Base-by-base conservation (phyloP, 2,329 filamentous ascomycete genomes). In the Onygenales sp. region DNA sequence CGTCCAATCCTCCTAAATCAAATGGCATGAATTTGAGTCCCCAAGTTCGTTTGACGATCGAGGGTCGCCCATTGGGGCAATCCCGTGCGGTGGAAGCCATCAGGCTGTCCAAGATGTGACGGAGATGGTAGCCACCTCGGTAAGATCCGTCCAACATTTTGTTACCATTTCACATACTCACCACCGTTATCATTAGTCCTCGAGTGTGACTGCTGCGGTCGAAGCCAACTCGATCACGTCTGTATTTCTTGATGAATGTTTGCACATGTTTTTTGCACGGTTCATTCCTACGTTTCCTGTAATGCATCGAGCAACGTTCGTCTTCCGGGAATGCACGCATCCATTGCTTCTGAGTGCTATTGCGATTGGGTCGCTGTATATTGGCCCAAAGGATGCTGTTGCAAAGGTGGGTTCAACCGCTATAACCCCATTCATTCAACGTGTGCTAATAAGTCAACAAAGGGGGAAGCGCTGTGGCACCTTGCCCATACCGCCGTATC, bases 201-300 rank as follows among this genome's bases (percentile, higher is more conserved):
- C 69, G 1, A 72, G 67, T 46, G 66, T 74, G 7, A 74, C 72
- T 4, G 70, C 71, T n/a, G 72, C 69, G 10, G 67, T 73, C 11
- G 71, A 74, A 56, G 65, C 68, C 17, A 72, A 65, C 1, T 72
- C 69, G 2, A 67, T 74, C 14, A 74, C 69, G 17, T 75, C 73
- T 0, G 69, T 73, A 17, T 75, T 75, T 39, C 62, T 75, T 6
- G 72, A 75, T 51, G 70, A 72, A 56, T 74, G 72, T 56, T 58
- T 75, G 13, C 73, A 75, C 54, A 74, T 75, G 70, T 75, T 75
- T 59, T 75, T 75, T 52, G 65, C 66, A 11, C 66, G 70, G 13
- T 74, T 75, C 54, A 73, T 74, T 31, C 72, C 72, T 2, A 74
- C 71, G 1, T 75, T 75, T 52, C 72, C 72, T 4, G 63, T 75